Evolutionary conservation across 73 alveolate species (phyloP).

Genomic region (Paramecium tetraurelia): DNA sequence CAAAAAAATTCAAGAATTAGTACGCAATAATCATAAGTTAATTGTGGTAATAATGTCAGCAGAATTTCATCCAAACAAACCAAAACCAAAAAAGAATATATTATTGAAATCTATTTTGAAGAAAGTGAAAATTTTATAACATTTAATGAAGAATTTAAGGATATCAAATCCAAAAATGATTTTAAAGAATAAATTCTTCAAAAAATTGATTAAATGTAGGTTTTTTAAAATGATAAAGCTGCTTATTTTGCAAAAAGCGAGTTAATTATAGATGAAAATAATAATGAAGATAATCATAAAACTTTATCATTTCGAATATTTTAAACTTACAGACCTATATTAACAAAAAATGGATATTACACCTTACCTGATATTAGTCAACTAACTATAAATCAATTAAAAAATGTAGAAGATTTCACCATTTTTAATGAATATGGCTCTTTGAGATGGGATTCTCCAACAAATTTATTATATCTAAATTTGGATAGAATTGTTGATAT

Average conservation of each 20-base stretch:
- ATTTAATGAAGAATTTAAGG: not conserved
- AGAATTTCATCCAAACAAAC: not conserved
- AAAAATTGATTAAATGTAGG: not conserved
- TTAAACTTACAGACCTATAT: not conserved
- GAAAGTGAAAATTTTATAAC: not conserved
- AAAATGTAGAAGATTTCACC: not conserved
- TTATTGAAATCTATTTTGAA: not conserved
- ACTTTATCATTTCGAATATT: not conserved
- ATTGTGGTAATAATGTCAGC: not conserved
- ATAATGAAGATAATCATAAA: not conserved
- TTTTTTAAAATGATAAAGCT: not conserved
- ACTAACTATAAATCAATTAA: not conserved
- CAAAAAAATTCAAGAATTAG: not conserved
- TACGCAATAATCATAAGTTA: not conserved
- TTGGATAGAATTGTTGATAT: not conserved
- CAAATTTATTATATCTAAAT: not conserved
- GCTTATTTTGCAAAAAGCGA: not conserved
- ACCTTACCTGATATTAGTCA: not conserved
- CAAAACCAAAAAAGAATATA: not conserved
- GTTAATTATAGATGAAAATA: not conserved
- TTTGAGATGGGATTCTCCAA: not conserved
- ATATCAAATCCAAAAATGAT: not conserved
- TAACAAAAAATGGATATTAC: not conserved
- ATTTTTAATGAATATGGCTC: not conserved
- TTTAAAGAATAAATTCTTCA: not conserved